These are phyloP conservation scores for Beverwykella pulmonaria DNA, from an alignment of 495 filamentous ascomycete species.

Conservation along the genomic window DNA sequence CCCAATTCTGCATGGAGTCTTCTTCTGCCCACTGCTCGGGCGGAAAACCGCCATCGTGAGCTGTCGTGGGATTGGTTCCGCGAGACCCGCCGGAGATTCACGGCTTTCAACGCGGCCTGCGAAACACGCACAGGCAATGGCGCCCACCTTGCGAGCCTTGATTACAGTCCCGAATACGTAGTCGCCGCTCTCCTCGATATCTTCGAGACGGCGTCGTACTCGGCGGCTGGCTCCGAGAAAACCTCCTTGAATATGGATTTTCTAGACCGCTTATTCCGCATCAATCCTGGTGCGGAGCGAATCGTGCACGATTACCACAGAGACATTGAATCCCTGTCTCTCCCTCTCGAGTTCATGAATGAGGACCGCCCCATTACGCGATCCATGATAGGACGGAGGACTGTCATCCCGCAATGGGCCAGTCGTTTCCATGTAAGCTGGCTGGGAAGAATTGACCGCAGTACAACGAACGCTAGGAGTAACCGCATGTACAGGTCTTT, in stretches of 20 bases:
- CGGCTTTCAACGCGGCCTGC: constrained; percentile 15
- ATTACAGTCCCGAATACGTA: constrained; percentile 6
- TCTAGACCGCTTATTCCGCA: constrained; percentile 13
- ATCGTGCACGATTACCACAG: constrained; percentile 35
- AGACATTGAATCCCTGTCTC: constrained; percentile 12
- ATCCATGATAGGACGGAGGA: constrained; percentile 9
- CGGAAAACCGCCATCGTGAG: constrained; percentile 16
- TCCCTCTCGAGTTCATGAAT: constrained; percentile 19
- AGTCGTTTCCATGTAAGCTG: constrained; percentile 28
- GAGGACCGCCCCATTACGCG: constrained; percentile 27
- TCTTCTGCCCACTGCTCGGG: constrained; percentile 23
- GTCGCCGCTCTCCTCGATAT: constrained; percentile 23
- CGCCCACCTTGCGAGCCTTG: neutral
- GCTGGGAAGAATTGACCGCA: too few relatives aligned
- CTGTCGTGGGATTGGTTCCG: constrained; percentile 30
- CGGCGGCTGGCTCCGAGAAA: neutral
- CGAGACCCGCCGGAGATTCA: constrained; percentile 15
- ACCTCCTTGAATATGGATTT: constrained; percentile 30
- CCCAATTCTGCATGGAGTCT: constrained; percentile 23
- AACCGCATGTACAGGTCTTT: neutral
- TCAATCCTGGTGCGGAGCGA: constrained; percentile 5
- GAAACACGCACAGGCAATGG: neutral
- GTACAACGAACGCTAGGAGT: neutral
- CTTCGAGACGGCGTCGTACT: constrained; percentile 18
- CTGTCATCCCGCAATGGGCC: constrained; percentile 18